Base-by-base conservation (phyloP, 2,329 filamentous ascomycete species). In the Aureobasidium namibiae region DNA sequence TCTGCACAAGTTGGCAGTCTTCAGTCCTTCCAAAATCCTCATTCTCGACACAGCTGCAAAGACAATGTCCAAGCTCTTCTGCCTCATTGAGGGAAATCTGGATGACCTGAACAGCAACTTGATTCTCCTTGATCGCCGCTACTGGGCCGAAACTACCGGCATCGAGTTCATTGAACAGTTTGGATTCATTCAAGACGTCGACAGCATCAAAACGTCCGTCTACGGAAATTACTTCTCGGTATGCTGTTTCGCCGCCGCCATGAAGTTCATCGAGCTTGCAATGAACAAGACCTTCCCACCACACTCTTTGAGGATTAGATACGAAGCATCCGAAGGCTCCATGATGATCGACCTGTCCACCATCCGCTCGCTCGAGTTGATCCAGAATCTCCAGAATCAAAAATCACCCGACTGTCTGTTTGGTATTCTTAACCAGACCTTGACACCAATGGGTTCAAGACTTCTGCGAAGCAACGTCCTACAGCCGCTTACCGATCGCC, bases 331-430 rank as follows among this genome's bases (percentile, higher is more conserved):
- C 0, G 89, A 95, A 68, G 89, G 92, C 24, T 89, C 90, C 0
- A 96, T 97, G 92, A 90, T 95, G 82, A 95, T 97, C 65, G 92
- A 96, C 67, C 80, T 94, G 2, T 87, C 90, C 0, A 95, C 92
- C 0, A 90, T 96, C 29, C 82, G 86, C 38, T 90, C 90, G 0
- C 78, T 99, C 3, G 94, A 99, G 70, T 80, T 99, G 6, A 88
- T 97, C 26, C 90, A 96, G 67, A 99, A 96, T 64, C 69, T 92
- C 0, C 85, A 89, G 13, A 85, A 87, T 65, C 68, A 84, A 0
- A 91, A 88, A 64, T 95, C 91, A 0, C 89, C 85, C 63, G 84
- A 92, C 39, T 92, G 87, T 63, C 76, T 99, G 0, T 92, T 92
- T 63, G 92, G 92, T 0, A 72, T 97, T 0, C 74, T 99, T 46